A percentile compares a stretch with the other conserved stretches of the same genome.
phyloP scores from a whole-genome alignment of 2,329 filamentous ascomycete species.

The Exophiala spinifera region DNA sequence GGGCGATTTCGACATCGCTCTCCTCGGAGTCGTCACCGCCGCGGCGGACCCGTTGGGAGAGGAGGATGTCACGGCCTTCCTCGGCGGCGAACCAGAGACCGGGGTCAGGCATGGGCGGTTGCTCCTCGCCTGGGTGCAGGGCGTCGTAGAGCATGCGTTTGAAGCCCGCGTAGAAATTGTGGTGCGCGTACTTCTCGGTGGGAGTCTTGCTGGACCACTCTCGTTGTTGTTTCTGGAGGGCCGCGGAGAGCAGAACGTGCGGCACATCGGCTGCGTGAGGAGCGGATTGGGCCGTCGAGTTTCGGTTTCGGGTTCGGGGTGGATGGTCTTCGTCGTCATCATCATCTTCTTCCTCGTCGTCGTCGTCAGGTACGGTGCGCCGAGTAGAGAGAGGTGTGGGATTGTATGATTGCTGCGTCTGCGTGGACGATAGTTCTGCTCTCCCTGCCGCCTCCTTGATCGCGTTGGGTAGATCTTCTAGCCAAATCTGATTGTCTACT shows the following conservation, averaged over 20 bases:
- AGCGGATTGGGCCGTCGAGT: constrained; percentile 30
- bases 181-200: constrained; percentile 51
- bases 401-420: constrained; percentile 31
- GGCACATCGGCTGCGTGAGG: constrained; percentile 7
- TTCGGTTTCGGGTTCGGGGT: constrained; percentile 23
- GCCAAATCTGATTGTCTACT: constrained; percentile 54
- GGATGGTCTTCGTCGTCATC: constrained; percentile 34
- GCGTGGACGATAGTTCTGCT: constrained; percentile 25
- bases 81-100: constrained; percentile 61
- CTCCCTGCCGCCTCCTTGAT: constrained; percentile 44
- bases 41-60: constrained; percentile 38
- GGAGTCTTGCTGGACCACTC: constrained; percentile 28
- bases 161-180: constrained; percentile 62
- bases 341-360: constrained; percentile 39
- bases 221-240: constrained; percentile 30
- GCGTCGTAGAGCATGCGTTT: constrained; percentile 61
- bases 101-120: constrained; percentile 53
- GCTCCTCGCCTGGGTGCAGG: constrained; percentile 51
- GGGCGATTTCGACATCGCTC: constrained; percentile 46
- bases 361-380: constrained; percentile 30
- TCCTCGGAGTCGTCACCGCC: constrained; percentile 27
- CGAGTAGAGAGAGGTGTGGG: constrained; percentile 33
- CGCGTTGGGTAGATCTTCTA: constrained; percentile 44
- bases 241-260: constrained; percentile 23
- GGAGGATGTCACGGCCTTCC: constrained; percentile 34